Evolutionary conservation across 345 rosid species (phyloP).

Genomic region (Sonneratia caseolaris): DNA sequence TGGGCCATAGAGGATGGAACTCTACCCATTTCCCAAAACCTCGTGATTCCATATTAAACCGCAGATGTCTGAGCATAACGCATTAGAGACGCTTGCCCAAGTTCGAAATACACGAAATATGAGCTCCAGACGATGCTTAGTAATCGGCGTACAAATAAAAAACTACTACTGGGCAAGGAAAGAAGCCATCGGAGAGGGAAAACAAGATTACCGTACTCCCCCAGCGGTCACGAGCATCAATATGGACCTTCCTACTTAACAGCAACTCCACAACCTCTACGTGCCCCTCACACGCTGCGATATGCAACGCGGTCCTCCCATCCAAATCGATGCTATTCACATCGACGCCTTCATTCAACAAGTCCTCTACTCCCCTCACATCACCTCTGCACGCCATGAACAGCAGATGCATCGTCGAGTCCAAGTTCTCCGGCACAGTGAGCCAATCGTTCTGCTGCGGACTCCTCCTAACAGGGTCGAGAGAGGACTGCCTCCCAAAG

Average conservation of each 20-base stretch:
- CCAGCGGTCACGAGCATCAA: conserved; percentile 99
- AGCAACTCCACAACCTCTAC: conserved; percentile 57
- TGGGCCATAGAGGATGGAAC: not conserved
- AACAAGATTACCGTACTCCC: conserved; percentile 68
- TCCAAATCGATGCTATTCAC: conserved; percentile 92
- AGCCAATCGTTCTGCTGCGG: conserved; percentile 33
- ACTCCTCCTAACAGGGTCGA: conserved; percentile 72
- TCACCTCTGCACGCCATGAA: conserved; percentile 86
- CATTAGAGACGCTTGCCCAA: too few relatives aligned
- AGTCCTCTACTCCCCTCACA: conserved; percentile 56
- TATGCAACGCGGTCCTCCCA: conserved; percentile 91
- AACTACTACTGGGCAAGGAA: not conserved
- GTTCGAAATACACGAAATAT: too few relatives aligned
- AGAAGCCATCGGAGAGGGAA: not conserved
- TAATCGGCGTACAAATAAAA: too few relatives aligned
- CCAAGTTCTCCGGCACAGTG: conserved; percentile 88
- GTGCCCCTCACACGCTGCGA: conserved; percentile 92
- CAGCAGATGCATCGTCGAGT: conserved; percentile 78
- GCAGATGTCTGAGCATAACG: too few relatives aligned
- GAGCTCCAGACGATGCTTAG: too few relatives aligned
- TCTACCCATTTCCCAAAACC: not conserved
- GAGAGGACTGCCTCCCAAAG: conserved; percentile 76
- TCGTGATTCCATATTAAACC: not conserved
- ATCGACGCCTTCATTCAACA: conserved; percentile 63
- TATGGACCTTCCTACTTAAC: conserved; percentile 59